A percentile compares a stretch with the other conserved stretches of the same genome.
phyloP scores from a whole-genome alignment of 2,329 filamentous ascomycete species.

The Trichoderma aggressivum region DNA sequence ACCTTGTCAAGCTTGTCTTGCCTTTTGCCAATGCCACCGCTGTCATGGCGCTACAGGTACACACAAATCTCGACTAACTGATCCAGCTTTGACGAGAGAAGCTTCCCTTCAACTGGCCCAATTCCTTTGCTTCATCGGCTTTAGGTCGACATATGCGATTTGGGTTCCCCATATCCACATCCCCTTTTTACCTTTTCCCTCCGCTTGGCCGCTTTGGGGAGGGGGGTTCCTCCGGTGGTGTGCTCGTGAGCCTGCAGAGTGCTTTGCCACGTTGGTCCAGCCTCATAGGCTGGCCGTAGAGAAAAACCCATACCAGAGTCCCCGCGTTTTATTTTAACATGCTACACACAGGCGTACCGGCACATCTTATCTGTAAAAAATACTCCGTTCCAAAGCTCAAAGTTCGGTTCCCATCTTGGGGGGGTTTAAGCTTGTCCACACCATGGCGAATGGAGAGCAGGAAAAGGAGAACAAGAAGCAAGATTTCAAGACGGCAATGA shows the following conservation, averaged over 20 bases:
- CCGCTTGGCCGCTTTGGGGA: slow-evolving; percentile 9
- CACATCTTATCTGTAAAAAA: not conserved
- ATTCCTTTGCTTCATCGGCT: slow-evolving; percentile 29
- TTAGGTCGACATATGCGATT: slow-evolving; percentile 12
- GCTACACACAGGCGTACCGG: not conserved
- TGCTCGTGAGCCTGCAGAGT: slow-evolving; percentile 23
- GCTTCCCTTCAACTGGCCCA: slow-evolving; percentile 18
- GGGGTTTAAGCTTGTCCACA: not conserved
- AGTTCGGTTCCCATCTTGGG: not conserved
- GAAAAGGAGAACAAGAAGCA: not conserved
- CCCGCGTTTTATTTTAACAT: slow-evolving; percentile 12
- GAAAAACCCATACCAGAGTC: slow-evolving; percentile 6
- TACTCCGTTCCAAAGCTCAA: not conserved
- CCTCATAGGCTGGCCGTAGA: slow-evolving; percentile 15
- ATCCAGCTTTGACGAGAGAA: not conserved
- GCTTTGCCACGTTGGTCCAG: slow-evolving; percentile 35
- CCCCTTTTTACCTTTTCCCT: not conserved
- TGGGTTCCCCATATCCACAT: slow-evolving; percentile 1
- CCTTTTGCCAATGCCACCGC: slow-evolving; percentile 1
- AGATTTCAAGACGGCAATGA: not conserved
- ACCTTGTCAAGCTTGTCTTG: not conserved
- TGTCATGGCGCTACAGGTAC: not conserved
- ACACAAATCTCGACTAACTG: not conserved
- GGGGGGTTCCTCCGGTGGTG: slow-evolving; percentile 8
- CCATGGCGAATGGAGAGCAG: not conserved